phyloP scores from a whole-genome alignment of 257 asterid genomes.

The Rubia yunnanensis region DNA sequence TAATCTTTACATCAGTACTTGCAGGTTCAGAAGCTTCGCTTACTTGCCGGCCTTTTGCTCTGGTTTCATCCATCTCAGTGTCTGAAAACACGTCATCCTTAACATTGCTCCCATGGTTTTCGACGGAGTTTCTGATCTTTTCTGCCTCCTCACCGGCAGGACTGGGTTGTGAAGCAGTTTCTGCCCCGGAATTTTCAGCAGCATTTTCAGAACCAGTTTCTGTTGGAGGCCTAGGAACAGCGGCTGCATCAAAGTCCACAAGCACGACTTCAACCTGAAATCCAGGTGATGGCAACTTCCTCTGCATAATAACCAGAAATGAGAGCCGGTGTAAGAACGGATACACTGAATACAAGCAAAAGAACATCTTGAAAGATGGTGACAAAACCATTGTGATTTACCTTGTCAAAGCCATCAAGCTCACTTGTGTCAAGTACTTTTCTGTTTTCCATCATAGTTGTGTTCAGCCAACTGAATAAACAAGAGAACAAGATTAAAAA shows the following conservation, averaged over 20 bases:
- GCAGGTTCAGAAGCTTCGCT: conserved; percentile 25
- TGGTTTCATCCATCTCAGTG: conserved; percentile 44
- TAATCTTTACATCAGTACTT: conserved; percentile 16
- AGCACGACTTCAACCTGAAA: conserved; percentile 93
- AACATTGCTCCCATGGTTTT: conserved; percentile 23
- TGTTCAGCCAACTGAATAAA: conserved; percentile 81
- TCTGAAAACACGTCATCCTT: conserved; percentile 68
- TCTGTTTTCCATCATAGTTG: conserved; percentile 93
- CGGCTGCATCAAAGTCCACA: conserved; percentile 48
- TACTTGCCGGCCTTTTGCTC: conserved; percentile 26
- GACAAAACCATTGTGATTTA: conserved; percentile 12
- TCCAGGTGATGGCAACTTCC: conserved; percentile 96
- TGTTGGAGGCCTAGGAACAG: conserved; percentile 32
- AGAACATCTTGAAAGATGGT: neutral
- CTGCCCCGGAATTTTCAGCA: conserved; percentile 24
- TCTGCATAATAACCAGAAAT: conserved; percentile 28
- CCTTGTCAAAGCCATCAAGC: conserved; percentile 99
- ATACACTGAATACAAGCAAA: neutral
- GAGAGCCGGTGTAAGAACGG: neutral
- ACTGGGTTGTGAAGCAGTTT: conserved; percentile 23
- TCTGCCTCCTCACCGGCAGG: conserved; percentile 34
- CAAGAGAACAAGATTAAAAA: conserved; percentile 8
- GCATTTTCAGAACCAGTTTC: conserved; percentile 28
- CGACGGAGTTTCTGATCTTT: conserved; percentile 21
- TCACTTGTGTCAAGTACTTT: conserved; percentile 61